These are phyloP conservation scores for Stevia rebaudiana DNA, from an alignment of 140 eudicot genomes.

Conservation along the genomic window DNA sequence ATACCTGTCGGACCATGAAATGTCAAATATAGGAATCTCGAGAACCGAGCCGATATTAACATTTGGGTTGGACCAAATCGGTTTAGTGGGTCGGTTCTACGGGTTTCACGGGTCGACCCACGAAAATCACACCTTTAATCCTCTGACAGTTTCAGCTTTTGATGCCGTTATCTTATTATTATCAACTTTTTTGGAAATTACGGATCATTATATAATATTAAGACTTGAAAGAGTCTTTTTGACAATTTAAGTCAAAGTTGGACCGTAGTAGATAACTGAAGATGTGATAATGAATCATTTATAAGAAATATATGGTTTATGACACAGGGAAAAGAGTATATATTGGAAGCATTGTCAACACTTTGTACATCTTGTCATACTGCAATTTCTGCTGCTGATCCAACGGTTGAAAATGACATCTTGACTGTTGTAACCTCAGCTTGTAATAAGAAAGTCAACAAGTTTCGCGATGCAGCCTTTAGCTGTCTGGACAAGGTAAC, in stretches of 20 bases:
- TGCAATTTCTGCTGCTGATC: conserved; percentile 57
- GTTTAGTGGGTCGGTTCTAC: no score
- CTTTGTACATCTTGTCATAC: conserved; percentile 73
- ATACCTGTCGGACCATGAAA: no score
- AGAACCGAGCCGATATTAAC: no score
- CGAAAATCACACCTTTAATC: no score
- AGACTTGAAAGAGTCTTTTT: not conserved
- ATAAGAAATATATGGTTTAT: not conserved
- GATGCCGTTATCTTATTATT: not conserved
- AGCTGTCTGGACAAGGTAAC: conserved; percentile 76
- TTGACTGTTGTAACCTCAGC: conserved; percentile 61
- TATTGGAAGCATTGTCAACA: conserved; percentile 68
- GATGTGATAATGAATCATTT: not conserved
- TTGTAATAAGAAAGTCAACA: conserved; percentile 67
- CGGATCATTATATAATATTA: not conserved
- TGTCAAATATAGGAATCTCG: no score
- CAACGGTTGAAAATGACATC: conserved; percentile 55
- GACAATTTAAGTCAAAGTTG: not conserved
- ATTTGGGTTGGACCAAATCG: no score
- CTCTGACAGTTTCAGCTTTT: not conserved
- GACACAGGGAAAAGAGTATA: conserved; percentile 86
- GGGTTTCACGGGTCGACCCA: no score
- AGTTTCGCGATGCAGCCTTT: conserved; percentile 81
- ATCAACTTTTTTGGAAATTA: not conserved
- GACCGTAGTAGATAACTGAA: conserved; percentile 10